Conservation (phyloP, 2,329 filamentous ascomycete species). For the Epichloe gansuensis region DNA sequence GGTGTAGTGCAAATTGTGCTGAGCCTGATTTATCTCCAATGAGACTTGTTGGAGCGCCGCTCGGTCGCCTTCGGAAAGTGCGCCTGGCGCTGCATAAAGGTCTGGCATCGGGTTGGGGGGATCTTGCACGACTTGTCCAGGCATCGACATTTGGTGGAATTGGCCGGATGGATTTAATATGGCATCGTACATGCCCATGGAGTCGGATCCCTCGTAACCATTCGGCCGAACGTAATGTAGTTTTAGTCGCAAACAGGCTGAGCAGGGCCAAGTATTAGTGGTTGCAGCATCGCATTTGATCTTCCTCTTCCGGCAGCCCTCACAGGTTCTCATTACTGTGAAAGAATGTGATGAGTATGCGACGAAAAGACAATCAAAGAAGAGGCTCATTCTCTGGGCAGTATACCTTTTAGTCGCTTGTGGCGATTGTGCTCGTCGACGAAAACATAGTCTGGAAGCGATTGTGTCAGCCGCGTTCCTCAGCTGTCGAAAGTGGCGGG, state of each 20-base stretch:
- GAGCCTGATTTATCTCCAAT: conserved; percentile 32
- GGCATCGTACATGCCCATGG: conserved; percentile 21
- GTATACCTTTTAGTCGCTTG: conserved; percentile 83
- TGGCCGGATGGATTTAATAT: conserved; percentile 19
- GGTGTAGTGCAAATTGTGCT: conserved; percentile 40
- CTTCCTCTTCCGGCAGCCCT: conserved; percentile 86
- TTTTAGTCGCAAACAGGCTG: conserved; percentile 83
- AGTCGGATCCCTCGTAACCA: conserved; percentile 44
- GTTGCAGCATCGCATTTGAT: conserved; percentile 97
- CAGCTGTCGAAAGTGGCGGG: background rate
- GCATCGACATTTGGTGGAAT: conserved; percentile 39
- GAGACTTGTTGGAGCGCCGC: conserved; percentile 33
- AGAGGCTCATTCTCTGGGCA: background rate
- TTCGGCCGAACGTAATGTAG: conserved; percentile 86
- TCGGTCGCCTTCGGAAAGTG: conserved; percentile 33
- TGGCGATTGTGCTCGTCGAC: conserved; percentile 98
- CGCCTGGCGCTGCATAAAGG: conserved; percentile 36
- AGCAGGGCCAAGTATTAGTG: conserved; percentile 95
- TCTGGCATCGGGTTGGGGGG: conserved; percentile 26
- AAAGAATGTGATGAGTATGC: background rate
- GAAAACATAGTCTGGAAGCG: conserved; percentile 71
- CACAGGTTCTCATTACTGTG: conserved; percentile 89
- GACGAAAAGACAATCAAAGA: background rate
- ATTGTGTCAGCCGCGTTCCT: background rate
- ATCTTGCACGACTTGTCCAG: conserved; percentile 28